Conservation (phyloP, 768 basidiomycete species). For the Lentinus brumalis region DNA sequence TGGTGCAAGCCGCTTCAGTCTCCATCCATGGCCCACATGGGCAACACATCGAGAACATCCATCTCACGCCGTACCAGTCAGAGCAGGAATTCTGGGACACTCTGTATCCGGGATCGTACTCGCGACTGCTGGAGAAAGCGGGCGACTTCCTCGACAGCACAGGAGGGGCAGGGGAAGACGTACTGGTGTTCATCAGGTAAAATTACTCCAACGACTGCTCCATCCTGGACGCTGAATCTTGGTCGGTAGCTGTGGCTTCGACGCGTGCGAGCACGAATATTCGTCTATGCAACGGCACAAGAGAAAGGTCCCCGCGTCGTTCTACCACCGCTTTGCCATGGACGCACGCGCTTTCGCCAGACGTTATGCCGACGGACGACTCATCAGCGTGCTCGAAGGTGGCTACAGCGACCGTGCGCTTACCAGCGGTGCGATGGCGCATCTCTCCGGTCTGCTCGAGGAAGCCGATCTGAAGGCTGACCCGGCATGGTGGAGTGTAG, state of each 20-base stretch:
- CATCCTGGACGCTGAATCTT: not conserved
- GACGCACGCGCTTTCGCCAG: conserved; percentile 72
- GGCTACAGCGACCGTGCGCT: conserved; percentile 93
- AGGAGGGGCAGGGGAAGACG: conserved; percentile 64
- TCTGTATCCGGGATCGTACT: conserved; percentile 70
- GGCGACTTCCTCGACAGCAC: conserved; percentile 71
- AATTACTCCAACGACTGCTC: conserved; percentile 12
- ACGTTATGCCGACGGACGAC: conserved; percentile 60
- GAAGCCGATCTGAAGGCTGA: conserved; percentile 23
- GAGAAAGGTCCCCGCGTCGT: conserved; percentile 84
- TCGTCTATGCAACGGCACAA: conserved; percentile 89
- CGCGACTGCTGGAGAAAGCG: conserved; percentile 63
- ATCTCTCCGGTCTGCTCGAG: conserved; percentile 67
- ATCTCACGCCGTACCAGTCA: conserved; percentile 71
- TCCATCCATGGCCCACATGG: conserved; percentile 79
- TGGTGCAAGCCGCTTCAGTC: conserved; percentile 87
- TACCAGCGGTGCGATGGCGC: conserved; percentile 80
- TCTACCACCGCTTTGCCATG: conserved; percentile 80
- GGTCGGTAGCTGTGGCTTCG: conserved; percentile 79
- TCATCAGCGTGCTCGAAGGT: conserved; percentile 92
- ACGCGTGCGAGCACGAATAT: conserved; percentile 92
- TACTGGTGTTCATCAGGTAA: conserved; percentile 86
- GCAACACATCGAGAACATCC: conserved; percentile 86
- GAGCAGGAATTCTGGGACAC: conserved; percentile 75
- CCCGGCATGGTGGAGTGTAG: conserved; percentile 64